Evolutionary conservation across 345 rosid species (phyloP).

Genomic region (Murraya paniculata): DNA sequence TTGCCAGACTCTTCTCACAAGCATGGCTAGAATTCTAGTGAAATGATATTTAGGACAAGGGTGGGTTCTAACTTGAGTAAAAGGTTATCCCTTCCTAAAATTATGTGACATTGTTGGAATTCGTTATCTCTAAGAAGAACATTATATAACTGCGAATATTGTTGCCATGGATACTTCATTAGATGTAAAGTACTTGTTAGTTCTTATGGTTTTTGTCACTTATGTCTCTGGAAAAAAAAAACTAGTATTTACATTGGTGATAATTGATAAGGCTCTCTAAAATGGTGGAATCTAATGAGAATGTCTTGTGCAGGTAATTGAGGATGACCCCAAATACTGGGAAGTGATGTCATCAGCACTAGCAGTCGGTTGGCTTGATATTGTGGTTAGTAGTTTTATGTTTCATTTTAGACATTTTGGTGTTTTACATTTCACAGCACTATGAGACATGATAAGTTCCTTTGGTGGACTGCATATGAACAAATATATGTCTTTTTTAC

Average conservation of each 20-base stretch:
- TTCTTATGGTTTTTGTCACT: not conserved
- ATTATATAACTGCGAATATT: not conserved
- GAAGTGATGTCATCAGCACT: conserved; percentile 73
- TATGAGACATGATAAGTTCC: not conserved
- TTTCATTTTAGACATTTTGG: conserved; percentile 7
- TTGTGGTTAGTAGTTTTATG: conserved; percentile 52
- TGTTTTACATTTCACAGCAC: not conserved
- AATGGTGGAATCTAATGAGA: conserved; percentile 4
- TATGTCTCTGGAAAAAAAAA: not conserved
- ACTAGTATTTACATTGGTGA: not conserved
- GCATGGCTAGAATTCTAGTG: not conserved
- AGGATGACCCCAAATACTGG: conserved; percentile 84
- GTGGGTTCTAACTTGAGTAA: not conserved
- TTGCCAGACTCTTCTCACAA: not conserved
- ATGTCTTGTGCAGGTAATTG: conserved; percentile 53
- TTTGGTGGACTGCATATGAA: not conserved
- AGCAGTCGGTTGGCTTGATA: conserved; percentile 93
- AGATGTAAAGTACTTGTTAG: not conserved
- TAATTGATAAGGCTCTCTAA: conserved; percentile 8
- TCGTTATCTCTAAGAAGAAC: not conserved
- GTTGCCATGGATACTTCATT: not conserved
- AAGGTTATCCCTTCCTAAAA: not conserved
- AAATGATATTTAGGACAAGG: not conserved
- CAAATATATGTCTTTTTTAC: not conserved
- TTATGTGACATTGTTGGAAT: not conserved